phyloP scores from a whole-genome alignment of 306 rosid species.

The Fragaria vesca region DNA sequence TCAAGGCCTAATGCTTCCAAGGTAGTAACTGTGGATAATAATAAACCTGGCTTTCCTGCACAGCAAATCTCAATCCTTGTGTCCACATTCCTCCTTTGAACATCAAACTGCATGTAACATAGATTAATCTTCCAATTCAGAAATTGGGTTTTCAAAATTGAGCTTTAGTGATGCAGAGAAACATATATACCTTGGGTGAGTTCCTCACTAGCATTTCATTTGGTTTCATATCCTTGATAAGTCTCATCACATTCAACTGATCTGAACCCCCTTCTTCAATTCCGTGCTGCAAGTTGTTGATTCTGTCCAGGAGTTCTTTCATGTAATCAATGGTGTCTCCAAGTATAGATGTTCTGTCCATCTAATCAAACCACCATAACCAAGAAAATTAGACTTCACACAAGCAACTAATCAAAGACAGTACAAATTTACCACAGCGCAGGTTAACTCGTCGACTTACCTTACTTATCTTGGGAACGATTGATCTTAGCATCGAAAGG shows the following conservation, averaged over 20 bases:
- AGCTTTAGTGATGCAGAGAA: neutral
- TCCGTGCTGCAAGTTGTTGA: conserved; percentile 61
- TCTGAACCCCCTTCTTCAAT: conserved; percentile 42
- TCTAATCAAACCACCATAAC: conserved; percentile 39
- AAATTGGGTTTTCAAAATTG: neutral
- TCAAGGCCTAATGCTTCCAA: conserved; percentile 89
- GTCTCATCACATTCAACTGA: conserved; percentile 26
- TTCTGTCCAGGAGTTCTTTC: conserved; percentile 84
- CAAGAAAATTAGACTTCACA: conserved; percentile 28
- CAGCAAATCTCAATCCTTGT: conserved; percentile 77
- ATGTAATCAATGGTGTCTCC: conserved; percentile 94
- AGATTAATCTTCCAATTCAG: neutral
- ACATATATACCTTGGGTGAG: conserved; percentile 65
- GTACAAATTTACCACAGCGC: neutral
- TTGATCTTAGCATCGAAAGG: conserved; percentile 92
- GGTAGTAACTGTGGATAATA: conserved; percentile 67
- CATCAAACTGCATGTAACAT: conserved; percentile 59
- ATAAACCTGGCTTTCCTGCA: conserved; percentile 74
- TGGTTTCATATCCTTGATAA: conserved; percentile 57
- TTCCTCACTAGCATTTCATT: conserved; percentile 66
- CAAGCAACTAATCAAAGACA: neutral
- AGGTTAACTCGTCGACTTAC: conserved; percentile 27
- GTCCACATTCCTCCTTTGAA: conserved; percentile 59
- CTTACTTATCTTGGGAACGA: conserved; percentile 97
- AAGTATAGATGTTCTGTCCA: conserved; percentile 95